These are phyloP conservation scores for Kodamaea ohmeri DNA, from an alignment of 1,139 yeast genomes.

Conservation along the genomic window DNA sequence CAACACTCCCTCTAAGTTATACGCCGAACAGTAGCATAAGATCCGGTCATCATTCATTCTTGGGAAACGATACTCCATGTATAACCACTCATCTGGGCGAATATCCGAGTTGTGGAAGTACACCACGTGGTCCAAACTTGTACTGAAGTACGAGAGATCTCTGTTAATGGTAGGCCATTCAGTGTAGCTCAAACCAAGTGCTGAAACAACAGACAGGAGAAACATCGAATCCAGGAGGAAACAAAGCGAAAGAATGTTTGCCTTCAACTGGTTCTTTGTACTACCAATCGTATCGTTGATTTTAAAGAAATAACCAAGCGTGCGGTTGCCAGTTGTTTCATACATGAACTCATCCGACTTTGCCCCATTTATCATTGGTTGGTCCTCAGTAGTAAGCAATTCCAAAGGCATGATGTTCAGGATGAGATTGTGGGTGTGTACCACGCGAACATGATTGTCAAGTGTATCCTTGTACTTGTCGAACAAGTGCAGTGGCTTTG, in stretches of 20 bases:
- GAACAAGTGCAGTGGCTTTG: conserved; percentile 30
- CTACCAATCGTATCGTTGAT: conserved; percentile 28
- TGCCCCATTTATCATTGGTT: conserved; percentile 1
- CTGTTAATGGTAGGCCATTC: conserved; percentile 11
- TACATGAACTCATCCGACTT: conserved; percentile 16
- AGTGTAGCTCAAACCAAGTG: conserved; percentile 21
- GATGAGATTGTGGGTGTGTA: conserved; percentile 34
- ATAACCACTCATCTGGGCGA: conserved; percentile 41
- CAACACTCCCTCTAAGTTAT: conserved; percentile 28
- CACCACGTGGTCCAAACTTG: conserved; percentile 41
- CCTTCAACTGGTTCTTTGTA: conserved; percentile 24
- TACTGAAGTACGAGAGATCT: conserved; percentile 31
- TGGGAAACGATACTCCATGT: conserved; percentile 35
- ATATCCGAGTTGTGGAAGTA: conserved; percentile 37
- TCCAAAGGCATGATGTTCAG: conserved; percentile 34
- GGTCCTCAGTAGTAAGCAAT: conserved; percentile 16
- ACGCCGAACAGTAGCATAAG: conserved; percentile 28
- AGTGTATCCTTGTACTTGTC: conserved; percentile 31
- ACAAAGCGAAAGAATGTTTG: conserved; percentile 22
- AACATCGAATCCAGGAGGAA: conserved; percentile 26
- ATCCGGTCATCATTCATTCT: conserved; percentile 35
- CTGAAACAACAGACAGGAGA: conserved; percentile 22
- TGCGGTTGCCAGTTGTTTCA: conserved; percentile 26
- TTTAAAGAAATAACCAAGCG: conserved; percentile 35
- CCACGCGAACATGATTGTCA: conserved; percentile 25